Percentiles rank a stretch among this genome's conserved stretches.
Conservation (phyloP, 768 basidiomycete species). For the Tricholomella constricta region DNA sequence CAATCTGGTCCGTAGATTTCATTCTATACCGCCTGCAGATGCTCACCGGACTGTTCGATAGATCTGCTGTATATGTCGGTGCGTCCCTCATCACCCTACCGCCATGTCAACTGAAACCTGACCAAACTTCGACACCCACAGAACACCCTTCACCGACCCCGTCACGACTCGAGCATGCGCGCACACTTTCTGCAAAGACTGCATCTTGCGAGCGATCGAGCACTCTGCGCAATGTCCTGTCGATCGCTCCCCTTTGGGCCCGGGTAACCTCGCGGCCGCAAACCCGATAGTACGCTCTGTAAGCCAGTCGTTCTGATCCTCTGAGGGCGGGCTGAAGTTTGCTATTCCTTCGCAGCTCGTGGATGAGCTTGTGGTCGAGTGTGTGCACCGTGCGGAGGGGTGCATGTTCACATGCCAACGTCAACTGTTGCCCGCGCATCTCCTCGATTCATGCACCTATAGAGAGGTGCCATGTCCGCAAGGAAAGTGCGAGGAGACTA, state of each 20-base stretch:
- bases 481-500: slow-evolving; percentile 41
- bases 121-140: slow-evolving; percentile 24
- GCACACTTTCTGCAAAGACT: slow-evolving; percentile 87
- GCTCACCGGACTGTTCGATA: slow-evolving; percentile 25
- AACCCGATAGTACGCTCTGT: slow-evolving; percentile 78
- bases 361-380: slow-evolving; percentile 79
- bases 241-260: slow-evolving; percentile 67
- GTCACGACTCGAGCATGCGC: slow-evolving; percentile 72
- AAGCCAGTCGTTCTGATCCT: slow-evolving; percentile 27
- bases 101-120: not conserved
- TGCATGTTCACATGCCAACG: slow-evolving; percentile 68
- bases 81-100: slow-evolving; percentile 9
- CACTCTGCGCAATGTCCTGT: slow-evolving; percentile 80
- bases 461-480: slow-evolving; percentile 53
- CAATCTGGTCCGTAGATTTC: slow-evolving; percentile 57
- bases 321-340: not conserved
- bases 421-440: slow-evolving; percentile 62
- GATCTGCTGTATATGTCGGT: slow-evolving; percentile 84
- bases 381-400: slow-evolving; percentile 59
- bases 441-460: slow-evolving; percentile 63
- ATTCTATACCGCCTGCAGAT: not conserved
- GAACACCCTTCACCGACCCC: slow-evolving; percentile 76
- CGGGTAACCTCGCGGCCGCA: slow-evolving; percentile 65
- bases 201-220: slow-evolving; percentile 69
- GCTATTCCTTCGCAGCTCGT: slow-evolving; percentile 57